A percentile compares a stretch with the other conserved stretches of the same genome.
phyloP scores from a whole-genome alignment of 352 stramenopile genomes.

The Pythium sp. region DNA sequence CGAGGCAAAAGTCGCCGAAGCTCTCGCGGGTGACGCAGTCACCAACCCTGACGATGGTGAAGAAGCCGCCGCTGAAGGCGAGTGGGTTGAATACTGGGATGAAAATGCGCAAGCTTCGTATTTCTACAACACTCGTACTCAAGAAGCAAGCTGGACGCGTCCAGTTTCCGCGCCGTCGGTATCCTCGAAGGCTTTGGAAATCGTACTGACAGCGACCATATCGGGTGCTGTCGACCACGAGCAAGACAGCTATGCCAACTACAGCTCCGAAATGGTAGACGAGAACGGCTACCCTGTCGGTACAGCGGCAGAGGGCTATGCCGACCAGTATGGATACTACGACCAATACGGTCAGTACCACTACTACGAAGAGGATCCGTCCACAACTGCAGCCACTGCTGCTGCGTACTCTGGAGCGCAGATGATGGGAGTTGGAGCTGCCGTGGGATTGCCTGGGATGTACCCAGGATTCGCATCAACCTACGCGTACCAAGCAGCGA shows the following conservation, averaged over 20 bases:
- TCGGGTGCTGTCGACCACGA: conserved; percentile 38
- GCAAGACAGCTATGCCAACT: conserved; percentile 26
- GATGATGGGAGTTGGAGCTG: conserved; percentile 24
- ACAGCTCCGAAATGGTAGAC: conserved; percentile 20
- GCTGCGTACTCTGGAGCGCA: conserved; percentile 18
- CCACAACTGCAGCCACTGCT: conserved; percentile 10
- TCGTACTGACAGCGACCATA: conserved; percentile 28
- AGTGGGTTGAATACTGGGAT: conserved; percentile 91
- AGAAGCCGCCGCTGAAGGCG: conserved; percentile 27
- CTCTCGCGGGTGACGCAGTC: conserved; percentile 18
- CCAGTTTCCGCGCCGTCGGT: conserved; percentile 33
- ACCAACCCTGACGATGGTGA: conserved; percentile 13
- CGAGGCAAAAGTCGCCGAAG: conserved; percentile 54
- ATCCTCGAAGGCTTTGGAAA: conserved; percentile 36
- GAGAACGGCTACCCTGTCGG: conserved; percentile 30
- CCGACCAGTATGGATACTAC: conserved; percentile 80
- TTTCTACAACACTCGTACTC: conserved; percentile 87
- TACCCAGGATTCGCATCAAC: conserved; percentile 52
- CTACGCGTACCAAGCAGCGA: conserved; percentile 64
- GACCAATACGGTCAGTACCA: conserved; percentile 79
- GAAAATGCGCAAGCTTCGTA: conserved; percentile 87
- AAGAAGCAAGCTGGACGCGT: conserved; percentile 85
- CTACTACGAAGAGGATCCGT: conserved; percentile 62
- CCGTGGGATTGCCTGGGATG: conserved; percentile 22
- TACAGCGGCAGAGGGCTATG: conserved; percentile 34